A percentile compares a stretch with the other conserved stretches of the same genome.
Evolutionary conservation across 192 early-diverging fungal species (phyloP).

Genomic region (Coemansia reversa): DNA sequence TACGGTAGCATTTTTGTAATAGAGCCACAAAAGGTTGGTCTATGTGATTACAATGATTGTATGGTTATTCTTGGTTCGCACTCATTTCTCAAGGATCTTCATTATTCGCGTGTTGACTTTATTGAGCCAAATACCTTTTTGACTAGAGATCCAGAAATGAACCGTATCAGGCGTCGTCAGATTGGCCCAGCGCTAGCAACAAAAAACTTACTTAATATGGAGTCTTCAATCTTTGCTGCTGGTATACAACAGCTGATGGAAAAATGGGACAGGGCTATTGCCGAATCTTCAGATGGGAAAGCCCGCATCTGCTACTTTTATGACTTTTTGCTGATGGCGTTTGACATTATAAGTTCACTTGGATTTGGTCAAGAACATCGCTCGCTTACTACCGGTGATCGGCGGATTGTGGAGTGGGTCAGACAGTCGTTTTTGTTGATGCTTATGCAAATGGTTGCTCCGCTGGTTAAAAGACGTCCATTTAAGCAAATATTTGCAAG

Average conservation of each 20-base stretch:
- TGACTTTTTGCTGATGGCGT: slow-evolving; percentile 37
- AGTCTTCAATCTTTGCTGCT: slow-evolving; percentile 29
- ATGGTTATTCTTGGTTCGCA: slow-evolving; percentile 31
- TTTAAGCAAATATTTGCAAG: slow-evolving; percentile 13
- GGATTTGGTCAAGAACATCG: slow-evolving; percentile 39
- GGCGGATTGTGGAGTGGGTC: slow-evolving; percentile 31
- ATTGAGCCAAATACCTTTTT: slow-evolving; percentile 42
- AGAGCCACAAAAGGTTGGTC: slow-evolving; percentile 25
- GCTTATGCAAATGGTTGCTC: slow-evolving; percentile 22
- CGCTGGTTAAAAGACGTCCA: slow-evolving; percentile 17
- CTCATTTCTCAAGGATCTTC: slow-evolving; percentile 32
- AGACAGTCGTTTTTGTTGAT: slow-evolving; percentile 25
- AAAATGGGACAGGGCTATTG: slow-evolving; percentile 32
- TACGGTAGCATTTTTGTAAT: slow-evolving; percentile 46
- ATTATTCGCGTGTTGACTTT: slow-evolving; percentile 33
- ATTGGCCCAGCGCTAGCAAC: slow-evolving; percentile 30
- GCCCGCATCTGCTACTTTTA: slow-evolving; percentile 23
- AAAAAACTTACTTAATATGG: slow-evolving; percentile 28
- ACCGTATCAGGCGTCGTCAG: slow-evolving; percentile 31
- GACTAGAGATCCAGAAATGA: slow-evolving; percentile 41
- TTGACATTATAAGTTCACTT: slow-evolving; percentile 43
- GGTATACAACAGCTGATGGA: slow-evolving; percentile 26
- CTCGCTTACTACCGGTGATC: slow-evolving; percentile 38
- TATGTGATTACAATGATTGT: slow-evolving; percentile 33
- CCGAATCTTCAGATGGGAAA: neutral